Percentiles rank a stretch among this genome's conserved stretches.
Conservation (phyloP, 192 early-diverging fungal species). For the Gonapodya sp. region DNA sequence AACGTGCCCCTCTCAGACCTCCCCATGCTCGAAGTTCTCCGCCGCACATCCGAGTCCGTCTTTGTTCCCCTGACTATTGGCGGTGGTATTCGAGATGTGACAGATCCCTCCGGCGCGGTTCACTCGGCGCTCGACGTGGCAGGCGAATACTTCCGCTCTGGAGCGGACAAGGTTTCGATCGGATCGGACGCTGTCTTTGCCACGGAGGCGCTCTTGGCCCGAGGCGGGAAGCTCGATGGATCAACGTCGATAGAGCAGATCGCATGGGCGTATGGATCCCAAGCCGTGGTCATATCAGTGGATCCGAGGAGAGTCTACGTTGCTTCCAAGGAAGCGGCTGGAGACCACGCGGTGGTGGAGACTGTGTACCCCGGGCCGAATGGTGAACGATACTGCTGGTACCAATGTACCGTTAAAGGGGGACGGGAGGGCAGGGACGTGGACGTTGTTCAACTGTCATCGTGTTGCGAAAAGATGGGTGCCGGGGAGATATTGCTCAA, state of each 20-base stretch:
- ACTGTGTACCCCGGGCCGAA: slow-evolving; percentile 72
- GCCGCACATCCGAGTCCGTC: slow-evolving; percentile 73
- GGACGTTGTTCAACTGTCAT: slow-evolving; percentile 85
- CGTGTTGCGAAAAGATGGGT: slow-evolving; percentile 78
- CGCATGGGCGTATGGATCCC: slow-evolving; percentile 84
- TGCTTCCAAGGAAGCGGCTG: slow-evolving; percentile 53
- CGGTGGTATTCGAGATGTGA: slow-evolving; percentile 91
- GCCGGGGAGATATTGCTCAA: slow-evolving; percentile 97
- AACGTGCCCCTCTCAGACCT: slow-evolving; percentile 78
- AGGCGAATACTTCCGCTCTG: slow-evolving; percentile 95
- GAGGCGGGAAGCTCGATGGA: slow-evolving; percentile 45
- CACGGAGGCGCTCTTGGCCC: slow-evolving; percentile 69
- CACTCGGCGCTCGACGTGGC: slow-evolving; percentile 94
- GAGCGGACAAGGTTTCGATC: slow-evolving; percentile 99
- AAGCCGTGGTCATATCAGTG: slow-evolving; percentile 97
- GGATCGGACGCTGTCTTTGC: slow-evolving; percentile 99
- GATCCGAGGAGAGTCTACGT: slow-evolving; percentile 96
- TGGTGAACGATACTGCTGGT: slow-evolving; percentile 94
- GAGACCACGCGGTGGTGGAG: slow-evolving; percentile 65
- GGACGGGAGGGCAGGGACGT: slow-evolving; percentile 91
- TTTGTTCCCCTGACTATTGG: slow-evolving; percentile 99
- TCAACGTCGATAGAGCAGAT: slow-evolving; percentile 91
- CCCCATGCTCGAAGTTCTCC: slow-evolving; percentile 93
- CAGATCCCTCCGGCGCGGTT: slow-evolving; percentile 55
- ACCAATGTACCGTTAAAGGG: slow-evolving; percentile 98